Percentiles rank a stretch among this genome's conserved stretches.
phyloP scores from a whole-genome alignment of 2,329 filamentous ascomycete genomes.

The Penicillium decumbens region DNA sequence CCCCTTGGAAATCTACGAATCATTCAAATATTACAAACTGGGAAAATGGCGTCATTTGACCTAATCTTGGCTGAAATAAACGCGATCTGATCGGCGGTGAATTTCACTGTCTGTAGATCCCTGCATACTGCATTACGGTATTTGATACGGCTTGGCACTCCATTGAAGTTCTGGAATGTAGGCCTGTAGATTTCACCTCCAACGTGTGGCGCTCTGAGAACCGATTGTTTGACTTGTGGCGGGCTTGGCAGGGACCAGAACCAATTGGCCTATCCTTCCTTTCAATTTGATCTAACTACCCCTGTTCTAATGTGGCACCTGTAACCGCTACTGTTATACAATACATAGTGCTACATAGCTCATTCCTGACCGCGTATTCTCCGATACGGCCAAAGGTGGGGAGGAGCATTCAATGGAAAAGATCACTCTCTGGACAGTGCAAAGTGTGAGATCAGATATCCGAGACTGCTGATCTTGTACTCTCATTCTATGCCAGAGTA shows the following conservation, averaged over 20 bases:
- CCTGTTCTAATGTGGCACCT: not conserved
- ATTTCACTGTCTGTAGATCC: not conserved
- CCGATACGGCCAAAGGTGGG: not conserved
- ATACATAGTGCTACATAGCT: too few relatives aligned
- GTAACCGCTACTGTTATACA: not conserved
- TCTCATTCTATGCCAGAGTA: not conserved
- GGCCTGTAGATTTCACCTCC: not conserved
- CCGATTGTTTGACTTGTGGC: not conserved
- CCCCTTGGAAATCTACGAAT: too few relatives aligned
- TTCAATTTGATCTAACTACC: not conserved
- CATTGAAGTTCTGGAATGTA: not conserved
- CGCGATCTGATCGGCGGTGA: slow-evolving; percentile 6
- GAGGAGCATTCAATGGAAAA: not conserved
- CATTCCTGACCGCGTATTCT: not conserved
- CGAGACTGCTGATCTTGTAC: not conserved
- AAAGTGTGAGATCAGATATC: not conserved
- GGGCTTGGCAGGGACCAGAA: not conserved
- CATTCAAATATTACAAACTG: not conserved
- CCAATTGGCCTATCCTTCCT: not conserved
- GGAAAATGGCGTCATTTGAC: slow-evolving; percentile 15
- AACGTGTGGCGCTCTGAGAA: not conserved
- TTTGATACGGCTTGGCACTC: not conserved
- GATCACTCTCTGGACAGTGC: not conserved
- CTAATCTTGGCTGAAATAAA: not conserved
- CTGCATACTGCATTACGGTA: not conserved